Percentiles rank a stretch among this genome's conserved stretches.
phyloP scores from a whole-genome alignment of 495 filamentous ascomycete genomes.

The Amphirosellinia nigrospora region DNA sequence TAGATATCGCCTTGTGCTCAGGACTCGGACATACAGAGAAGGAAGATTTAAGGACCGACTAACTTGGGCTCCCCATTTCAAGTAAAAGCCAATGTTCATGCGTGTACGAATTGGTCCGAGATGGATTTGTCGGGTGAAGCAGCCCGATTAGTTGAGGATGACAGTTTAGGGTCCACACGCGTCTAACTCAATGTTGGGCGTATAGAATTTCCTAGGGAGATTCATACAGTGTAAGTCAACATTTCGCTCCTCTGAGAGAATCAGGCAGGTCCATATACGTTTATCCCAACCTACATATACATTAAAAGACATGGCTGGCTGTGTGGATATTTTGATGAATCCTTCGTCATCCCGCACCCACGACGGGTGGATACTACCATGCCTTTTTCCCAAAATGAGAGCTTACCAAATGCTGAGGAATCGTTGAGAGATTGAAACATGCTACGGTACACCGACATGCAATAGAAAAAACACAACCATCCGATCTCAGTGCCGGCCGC shows the following conservation, averaged over 20 bases:
- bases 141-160: not conserved
- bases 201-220: no score
- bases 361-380: not conserved
- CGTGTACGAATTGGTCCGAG: not conserved
- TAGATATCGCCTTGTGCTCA: not conserved
- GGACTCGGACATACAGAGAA: not conserved
- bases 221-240: not conserved
- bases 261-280: not conserved
- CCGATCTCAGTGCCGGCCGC: not conserved
- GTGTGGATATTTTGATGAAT: not conserved
- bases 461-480: not conserved
- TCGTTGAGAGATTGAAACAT: not conserved
- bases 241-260: not conserved
- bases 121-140: not conserved
- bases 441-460: no score
- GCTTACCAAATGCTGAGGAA: slow-evolving; percentile 7
- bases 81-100: not conserved
- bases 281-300: not conserved
- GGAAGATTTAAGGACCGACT: not conserved
- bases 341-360: not conserved
- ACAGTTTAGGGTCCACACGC: not conserved
- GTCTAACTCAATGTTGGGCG: no score
- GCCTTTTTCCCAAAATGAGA: not conserved
- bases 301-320: not conserved
- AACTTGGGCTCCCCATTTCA: not conserved